Percentiles rank a stretch among this genome's conserved stretches.
phyloP scores from a whole-genome alignment of 148 eudicot species.

The Persicaria tinctoria region DNA sequence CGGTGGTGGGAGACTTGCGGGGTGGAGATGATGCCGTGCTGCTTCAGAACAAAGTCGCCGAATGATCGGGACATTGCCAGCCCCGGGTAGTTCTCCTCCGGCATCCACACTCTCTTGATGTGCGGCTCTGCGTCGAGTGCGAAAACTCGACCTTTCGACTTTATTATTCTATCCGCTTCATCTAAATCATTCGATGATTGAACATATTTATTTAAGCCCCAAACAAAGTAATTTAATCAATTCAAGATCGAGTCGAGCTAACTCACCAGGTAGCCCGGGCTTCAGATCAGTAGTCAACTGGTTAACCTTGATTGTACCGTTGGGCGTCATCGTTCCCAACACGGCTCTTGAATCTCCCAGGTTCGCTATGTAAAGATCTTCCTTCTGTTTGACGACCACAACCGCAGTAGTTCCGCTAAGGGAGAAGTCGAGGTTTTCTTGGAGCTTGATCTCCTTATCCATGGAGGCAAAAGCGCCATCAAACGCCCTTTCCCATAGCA shows the following conservation, averaged over 20 bases:
- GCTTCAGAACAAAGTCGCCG: constrained; percentile 64
- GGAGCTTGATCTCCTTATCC: constrained; percentile 64
- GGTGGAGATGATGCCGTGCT: constrained; percentile 49
- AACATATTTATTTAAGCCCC: too few species aligned
- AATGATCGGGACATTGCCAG: constrained; percentile 86
- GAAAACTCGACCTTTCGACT: constrained; percentile 50
- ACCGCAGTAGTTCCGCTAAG: constrained; percentile 82
- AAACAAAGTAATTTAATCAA: too few species aligned
- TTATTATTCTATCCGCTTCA: constrained; percentile 59
- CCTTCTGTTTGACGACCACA: constrained; percentile 59
- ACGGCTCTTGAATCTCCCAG: constrained; percentile 85
- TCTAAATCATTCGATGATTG: constrained; percentile 19
- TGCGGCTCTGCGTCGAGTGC: constrained; percentile 56
- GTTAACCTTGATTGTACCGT: constrained; percentile 37
- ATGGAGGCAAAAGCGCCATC: constrained; percentile 52
- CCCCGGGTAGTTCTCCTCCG: constrained; percentile 54
- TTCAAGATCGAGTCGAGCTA: too few species aligned
- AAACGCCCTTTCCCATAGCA: constrained; percentile 46
- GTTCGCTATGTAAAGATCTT: constrained; percentile 55
- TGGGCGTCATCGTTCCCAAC: constrained; percentile 43
- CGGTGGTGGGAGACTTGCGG: constrained; percentile 48
- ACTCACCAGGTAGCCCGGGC: constrained; percentile 57
- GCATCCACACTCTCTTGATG: constrained; percentile 70
- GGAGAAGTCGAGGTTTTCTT: constrained; percentile 48
- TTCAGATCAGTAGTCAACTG: constrained; percentile 74